phyloP scores from a whole-genome alignment of 768 basidiomycete genomes.

The Holtermannia corniformis region DNA sequence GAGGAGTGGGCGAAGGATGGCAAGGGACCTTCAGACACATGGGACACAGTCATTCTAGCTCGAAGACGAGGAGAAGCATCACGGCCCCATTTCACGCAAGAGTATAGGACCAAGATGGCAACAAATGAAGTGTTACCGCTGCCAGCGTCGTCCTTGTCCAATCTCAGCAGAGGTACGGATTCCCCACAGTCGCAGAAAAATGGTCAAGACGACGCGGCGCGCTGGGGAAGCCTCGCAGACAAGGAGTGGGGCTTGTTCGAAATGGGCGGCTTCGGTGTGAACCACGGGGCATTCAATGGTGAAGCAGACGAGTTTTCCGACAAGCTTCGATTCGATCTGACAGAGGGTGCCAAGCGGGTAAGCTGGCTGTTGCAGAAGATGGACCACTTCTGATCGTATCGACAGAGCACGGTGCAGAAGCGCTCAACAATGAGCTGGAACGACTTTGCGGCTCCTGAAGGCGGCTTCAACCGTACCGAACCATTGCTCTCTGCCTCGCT shows the following conservation, averaged over 20 bases:
- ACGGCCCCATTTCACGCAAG: conserved; percentile 19
- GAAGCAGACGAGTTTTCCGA: conserved; percentile 47
- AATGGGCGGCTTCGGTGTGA: conserved; percentile 59
- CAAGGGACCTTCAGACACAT: conserved; percentile 8
- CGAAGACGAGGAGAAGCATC: conserved; percentile 8
- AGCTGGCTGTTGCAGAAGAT: conserved; percentile 25
- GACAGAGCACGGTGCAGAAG: conserved; percentile 57
- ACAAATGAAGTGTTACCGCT: conserved; percentile 22
- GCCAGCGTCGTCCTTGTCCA: conserved; percentile 3
- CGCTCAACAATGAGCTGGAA: conserved; percentile 81
- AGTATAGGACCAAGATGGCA: conserved; percentile 15
- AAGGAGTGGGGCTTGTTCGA: conserved; percentile 91
- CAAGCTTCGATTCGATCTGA: conserved; percentile 85
- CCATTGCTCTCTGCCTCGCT: conserved; percentile 68
- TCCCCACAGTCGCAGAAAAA: conserved; percentile 1
- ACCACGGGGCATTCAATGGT: too few species aligned
- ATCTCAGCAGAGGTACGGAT: neutral
- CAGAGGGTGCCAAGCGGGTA: conserved; percentile 68
- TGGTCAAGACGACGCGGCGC: conserved; percentile 48
- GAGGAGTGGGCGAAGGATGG: conserved; percentile 31
- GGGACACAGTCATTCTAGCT: conserved; percentile 25
- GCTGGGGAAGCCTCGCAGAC: conserved; percentile 72
- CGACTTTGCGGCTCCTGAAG: conserved; percentile 59
- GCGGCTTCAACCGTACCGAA: conserved; percentile 74
- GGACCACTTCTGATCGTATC: conserved; percentile 1